Evolutionary conservation across 78 protist genomes (phyloP).

Genomic region (Anaeramoeba ignava): DNA sequence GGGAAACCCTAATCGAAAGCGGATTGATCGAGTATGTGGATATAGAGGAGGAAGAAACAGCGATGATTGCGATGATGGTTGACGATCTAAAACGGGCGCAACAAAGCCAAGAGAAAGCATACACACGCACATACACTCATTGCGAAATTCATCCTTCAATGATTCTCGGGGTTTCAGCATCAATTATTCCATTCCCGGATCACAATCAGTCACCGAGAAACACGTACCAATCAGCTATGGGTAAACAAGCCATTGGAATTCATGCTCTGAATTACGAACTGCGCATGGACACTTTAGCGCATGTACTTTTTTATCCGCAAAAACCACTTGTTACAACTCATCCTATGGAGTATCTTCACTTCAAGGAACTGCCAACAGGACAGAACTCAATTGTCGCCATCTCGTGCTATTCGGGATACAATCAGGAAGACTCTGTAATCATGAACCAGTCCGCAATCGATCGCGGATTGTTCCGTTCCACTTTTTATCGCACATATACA

Average conservation of each 20-base stretch:
- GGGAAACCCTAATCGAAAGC: constrained; percentile 39
- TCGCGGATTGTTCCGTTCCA: constrained; percentile 95
- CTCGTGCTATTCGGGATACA: constrained; percentile 95
- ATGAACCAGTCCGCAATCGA: constrained; percentile 91
- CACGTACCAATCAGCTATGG: constrained; percentile 99
- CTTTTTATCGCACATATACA: constrained; percentile 60
- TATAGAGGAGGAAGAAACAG: constrained; percentile 88
- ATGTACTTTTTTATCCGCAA: constrained; percentile 97
- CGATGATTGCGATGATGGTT: constrained; percentile 66
- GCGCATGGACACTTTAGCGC: constrained; percentile 95
- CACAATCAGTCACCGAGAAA: constrained; percentile 99
- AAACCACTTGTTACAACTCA: constrained; percentile 90
- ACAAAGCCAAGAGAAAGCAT: not conserved
- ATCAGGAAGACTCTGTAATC: constrained; percentile 98
- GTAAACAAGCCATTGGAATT: constrained; percentile 88
- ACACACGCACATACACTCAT: constrained; percentile 78
- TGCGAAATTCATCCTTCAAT: constrained; percentile 99
- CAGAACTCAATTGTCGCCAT: constrained; percentile 94
- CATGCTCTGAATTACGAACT: constrained; percentile 63
- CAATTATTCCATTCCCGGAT: constrained; percentile 99
- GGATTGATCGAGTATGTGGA: constrained; percentile 92
- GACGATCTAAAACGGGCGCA: constrained; percentile 25
- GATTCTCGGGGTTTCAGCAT: constrained; percentile 96
- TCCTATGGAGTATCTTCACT: constrained; percentile 86
- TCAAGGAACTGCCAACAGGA: constrained; percentile 96